These are phyloP conservation scores for Harringtonia lauricola DNA, from an alignment of 2,329 filamentous ascomycete genomes.

Conservation along the genomic window DNA sequence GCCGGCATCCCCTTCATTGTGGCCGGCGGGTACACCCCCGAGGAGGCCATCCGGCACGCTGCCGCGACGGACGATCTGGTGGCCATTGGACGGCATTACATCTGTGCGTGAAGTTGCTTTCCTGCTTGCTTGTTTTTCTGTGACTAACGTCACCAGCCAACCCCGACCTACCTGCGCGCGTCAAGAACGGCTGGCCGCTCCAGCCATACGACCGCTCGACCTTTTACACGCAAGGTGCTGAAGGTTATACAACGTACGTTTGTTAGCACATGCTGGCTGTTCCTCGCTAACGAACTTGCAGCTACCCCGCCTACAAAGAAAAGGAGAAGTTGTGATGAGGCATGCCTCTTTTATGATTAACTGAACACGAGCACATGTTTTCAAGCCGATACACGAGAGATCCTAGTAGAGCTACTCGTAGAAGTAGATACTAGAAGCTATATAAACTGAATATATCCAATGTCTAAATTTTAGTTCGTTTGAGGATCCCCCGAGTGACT, in stretches of 20 bases:
- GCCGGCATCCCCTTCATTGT: conserved; percentile 18
- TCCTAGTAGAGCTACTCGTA: too few species aligned
- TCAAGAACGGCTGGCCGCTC: conserved; percentile 23
- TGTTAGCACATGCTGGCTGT: too few species aligned
- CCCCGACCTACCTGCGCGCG: conserved; percentile 35
- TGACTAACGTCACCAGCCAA: conserved; percentile 16
- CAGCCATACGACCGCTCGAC: conserved; percentile 21
- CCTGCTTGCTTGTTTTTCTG: background rate
- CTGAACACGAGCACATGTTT: too few species aligned
- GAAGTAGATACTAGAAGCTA: too few species aligned
- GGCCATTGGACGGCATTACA: conserved; percentile 28
- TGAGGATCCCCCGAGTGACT: too few species aligned
- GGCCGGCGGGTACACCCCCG: conserved; percentile 16
- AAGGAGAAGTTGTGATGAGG: too few species aligned
- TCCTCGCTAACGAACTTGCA: too few species aligned
- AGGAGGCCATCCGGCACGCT: conserved; percentile 16
- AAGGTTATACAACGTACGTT: conserved; percentile 20
- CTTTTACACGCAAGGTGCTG: conserved; percentile 25
- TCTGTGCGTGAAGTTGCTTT: conserved; percentile 7
- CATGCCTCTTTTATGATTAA: too few species aligned
- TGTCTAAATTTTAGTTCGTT: too few species aligned
- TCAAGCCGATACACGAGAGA: too few species aligned
- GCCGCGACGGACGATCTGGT: conserved; percentile 17
- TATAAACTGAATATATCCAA: too few species aligned
- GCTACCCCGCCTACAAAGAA: too few species aligned